Percentiles rank a stretch among this genome's conserved stretches.
These are phyloP conservation scores for Diplodia scrobiculata DNA, from an alignment of 2,329 filamentous ascomycete species.

Conservation along the genomic window DNA sequence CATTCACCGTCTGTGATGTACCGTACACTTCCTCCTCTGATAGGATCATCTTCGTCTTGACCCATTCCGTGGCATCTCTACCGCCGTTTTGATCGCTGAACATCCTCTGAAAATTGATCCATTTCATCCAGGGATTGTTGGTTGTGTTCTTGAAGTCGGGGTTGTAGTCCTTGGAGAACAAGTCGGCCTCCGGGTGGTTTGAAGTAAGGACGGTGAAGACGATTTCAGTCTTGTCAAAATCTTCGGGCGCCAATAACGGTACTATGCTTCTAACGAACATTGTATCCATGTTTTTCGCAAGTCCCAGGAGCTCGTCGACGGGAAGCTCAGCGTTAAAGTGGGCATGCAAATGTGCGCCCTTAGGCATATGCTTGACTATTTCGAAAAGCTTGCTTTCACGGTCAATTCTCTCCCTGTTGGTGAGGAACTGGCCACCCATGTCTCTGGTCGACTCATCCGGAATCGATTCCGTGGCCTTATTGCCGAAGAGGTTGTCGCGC, in stretches of 20 bases:
- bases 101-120: slow-evolving; percentile 47
- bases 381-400: slow-evolving; percentile 59
- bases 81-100: slow-evolving; percentile 40
- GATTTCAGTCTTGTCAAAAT: slow-evolving; percentile 60
- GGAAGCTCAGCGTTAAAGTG: slow-evolving; percentile 76
- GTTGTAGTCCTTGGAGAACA: slow-evolving; percentile 57
- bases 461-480: slow-evolving; percentile 47
- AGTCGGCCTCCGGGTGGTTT: slow-evolving; percentile 38
- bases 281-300: slow-evolving; percentile 56
- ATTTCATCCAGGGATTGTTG: slow-evolving; percentile 48
- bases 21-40: slow-evolving; percentile 62
- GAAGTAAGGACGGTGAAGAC: slow-evolving; percentile 59
- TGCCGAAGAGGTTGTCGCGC: slow-evolving; percentile 47
- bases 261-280: slow-evolving; percentile 70
- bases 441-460: slow-evolving; percentile 46
- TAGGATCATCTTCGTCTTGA: slow-evolving; percentile 65
- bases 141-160: slow-evolving; percentile 38
- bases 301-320: slow-evolving; percentile 62
- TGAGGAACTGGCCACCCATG: slow-evolving; percentile 53
- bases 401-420: slow-evolving; percentile 49
- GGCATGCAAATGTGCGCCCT: slow-evolving; percentile 72
- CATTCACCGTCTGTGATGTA: slow-evolving; percentile 33
- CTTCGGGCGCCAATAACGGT: slow-evolving; percentile 49
- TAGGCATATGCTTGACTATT: slow-evolving; percentile 64
- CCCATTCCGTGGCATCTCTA: slow-evolving; percentile 53